Evolutionary conservation across 495 filamentous ascomycete species (phyloP).

Genomic region (Pyrenula massariospora): DNA sequence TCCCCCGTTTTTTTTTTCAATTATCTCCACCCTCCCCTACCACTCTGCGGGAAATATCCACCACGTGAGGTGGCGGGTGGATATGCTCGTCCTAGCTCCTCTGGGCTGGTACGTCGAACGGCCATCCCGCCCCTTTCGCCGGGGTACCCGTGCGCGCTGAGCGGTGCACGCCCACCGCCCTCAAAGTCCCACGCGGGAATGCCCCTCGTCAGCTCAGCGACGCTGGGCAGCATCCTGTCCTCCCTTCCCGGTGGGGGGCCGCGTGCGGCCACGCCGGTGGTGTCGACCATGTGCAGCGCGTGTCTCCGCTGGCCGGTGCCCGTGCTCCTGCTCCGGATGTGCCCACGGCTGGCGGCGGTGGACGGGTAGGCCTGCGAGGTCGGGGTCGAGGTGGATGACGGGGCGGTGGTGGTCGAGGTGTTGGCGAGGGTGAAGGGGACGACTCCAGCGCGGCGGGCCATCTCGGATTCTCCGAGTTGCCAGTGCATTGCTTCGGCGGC

Average conservation of each 20-base stretch:
- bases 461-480: constrained; percentile 86
- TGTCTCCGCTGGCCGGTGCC: neutral
- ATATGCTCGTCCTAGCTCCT: neutral
- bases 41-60: neutral
- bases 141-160: neutral
- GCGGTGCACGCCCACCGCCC: too few species aligned
- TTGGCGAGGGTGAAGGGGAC: constrained; percentile 64
- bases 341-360: neutral
- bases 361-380: neutral
- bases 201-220: constrained; percentile 33
- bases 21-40: neutral
- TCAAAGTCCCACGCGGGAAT: constrained; percentile 12
- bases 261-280: neutral
- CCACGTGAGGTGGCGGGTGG: neutral
- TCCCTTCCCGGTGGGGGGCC: constrained; percentile 6
- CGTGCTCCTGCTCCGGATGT: neutral
- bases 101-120: neutral
- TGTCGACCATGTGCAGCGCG: neutral
- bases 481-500: constrained; percentile 97
- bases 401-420: constrained; percentile 24
- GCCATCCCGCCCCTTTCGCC: neutral
- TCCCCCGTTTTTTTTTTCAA: too few species aligned
- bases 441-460: constrained; percentile 79
- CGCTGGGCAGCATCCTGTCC: constrained; percentile 15
- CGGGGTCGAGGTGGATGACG: constrained; percentile 11